phyloP scores from a whole-genome alignment of 495 filamentous ascomycete genomes.

The Penicillium ucsense region DNA sequence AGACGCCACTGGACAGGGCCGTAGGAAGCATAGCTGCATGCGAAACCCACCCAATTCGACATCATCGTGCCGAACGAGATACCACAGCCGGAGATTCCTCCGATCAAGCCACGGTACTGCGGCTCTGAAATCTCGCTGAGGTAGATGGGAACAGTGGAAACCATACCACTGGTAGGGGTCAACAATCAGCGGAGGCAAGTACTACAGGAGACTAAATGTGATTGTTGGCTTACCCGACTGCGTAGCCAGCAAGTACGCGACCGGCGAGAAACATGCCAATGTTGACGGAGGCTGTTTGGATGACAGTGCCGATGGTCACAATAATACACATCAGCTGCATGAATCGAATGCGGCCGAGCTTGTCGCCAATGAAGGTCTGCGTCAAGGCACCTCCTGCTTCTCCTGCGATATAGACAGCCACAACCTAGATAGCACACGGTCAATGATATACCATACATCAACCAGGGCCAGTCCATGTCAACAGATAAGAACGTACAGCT shows the following conservation, averaged over 20 bases:
- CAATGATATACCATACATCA: background rate
- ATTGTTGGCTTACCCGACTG: slow-evolving; percentile 36
- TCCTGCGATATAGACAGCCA: slow-evolving; percentile 52
- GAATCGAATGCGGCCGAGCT: slow-evolving; percentile 47
- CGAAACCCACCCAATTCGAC: slow-evolving; percentile 50
- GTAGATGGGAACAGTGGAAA: slow-evolving; percentile 49
- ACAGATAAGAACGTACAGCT: slow-evolving; percentile 29
- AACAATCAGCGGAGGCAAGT: background rate
- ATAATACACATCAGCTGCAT: slow-evolving; percentile 50
- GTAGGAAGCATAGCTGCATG: slow-evolving; percentile 45
- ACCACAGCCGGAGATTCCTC: slow-evolving; percentile 48
- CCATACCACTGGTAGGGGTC: slow-evolving; percentile 31
- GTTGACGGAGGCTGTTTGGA: slow-evolving; percentile 48
- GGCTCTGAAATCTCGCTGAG: slow-evolving; percentile 49
- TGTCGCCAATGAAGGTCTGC: slow-evolving; percentile 45
- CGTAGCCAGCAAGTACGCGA: slow-evolving; percentile 44
- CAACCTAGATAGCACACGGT: slow-evolving; percentile 25
- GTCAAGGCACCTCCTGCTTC: slow-evolving; percentile 44
- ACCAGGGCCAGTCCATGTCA: too few relatives aligned
- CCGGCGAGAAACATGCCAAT: slow-evolving; percentile 53
- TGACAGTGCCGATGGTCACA: slow-evolving; percentile 45
- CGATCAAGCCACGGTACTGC: slow-evolving; percentile 44
- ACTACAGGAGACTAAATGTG: background rate
- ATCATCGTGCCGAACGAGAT: slow-evolving; percentile 50
- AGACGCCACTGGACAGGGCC: slow-evolving; percentile 47